phyloP scores from a whole-genome alignment of 75 land plant species.

The Sequoiadendron giganteum region DNA sequence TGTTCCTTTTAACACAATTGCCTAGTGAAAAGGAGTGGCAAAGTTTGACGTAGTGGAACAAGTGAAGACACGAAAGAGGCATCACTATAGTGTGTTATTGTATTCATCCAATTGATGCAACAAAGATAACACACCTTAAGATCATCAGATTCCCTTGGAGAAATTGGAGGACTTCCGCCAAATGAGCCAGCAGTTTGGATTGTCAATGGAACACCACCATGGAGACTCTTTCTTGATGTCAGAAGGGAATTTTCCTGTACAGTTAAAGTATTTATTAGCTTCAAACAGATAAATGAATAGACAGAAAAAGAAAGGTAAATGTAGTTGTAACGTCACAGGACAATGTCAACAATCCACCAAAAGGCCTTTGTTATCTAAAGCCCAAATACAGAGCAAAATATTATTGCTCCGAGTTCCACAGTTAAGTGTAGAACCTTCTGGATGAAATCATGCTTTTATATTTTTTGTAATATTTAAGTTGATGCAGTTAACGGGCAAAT shows the following conservation, averaged over 20 bases:
- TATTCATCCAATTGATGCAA: neutral
- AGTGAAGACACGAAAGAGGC: neutral
- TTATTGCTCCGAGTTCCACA: neutral
- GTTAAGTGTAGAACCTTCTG: neutral
- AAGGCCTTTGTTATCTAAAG: neutral
- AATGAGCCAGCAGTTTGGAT: constrained; percentile 10
- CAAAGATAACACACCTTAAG: constrained; percentile 7
- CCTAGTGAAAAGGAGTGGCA: neutral
- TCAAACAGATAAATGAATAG: neutral
- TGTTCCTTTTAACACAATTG: neutral
- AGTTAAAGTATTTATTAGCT: neutral
- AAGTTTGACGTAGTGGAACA: neutral
- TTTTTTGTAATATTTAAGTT: neutral
- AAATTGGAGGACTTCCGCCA: constrained; percentile 47
- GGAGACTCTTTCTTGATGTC: constrained; percentile 14
- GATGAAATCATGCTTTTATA: neutral
- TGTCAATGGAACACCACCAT: constrained; percentile 5
- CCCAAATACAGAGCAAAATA: neutral
- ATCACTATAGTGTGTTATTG: neutral
- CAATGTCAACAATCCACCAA: neutral
- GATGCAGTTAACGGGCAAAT: neutral
- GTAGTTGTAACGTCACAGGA: neutral
- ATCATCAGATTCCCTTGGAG: constrained; percentile 60
- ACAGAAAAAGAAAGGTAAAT: neutral
- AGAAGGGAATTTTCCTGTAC: neutral